phyloP scores from a whole-genome alignment of 2,329 filamentous ascomycete genomes.

The Reticulascus tulasneorum region DNA sequence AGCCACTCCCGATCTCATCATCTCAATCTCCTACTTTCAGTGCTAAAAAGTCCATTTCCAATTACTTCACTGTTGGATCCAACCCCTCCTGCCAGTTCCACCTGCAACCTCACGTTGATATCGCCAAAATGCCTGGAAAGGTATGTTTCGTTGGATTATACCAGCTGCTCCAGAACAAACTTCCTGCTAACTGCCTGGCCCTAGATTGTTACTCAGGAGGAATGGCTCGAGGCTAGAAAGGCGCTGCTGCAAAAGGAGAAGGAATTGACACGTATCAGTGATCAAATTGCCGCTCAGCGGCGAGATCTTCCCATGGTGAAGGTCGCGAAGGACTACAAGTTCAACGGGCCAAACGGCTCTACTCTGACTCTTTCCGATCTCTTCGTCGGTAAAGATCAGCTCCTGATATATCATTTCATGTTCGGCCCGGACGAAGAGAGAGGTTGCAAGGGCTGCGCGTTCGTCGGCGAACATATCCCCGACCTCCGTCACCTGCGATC shows the following conservation, averaged over 20 bases:
- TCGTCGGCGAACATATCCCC: conserved; percentile 34
- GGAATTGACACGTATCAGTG: conserved; percentile 22
- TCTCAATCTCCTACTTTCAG: too few relatives aligned
- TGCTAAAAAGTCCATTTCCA: too few relatives aligned
- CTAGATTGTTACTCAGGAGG: conserved; percentile 26
- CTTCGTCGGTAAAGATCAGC: conserved; percentile 28
- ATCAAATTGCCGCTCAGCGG: conserved; percentile 24
- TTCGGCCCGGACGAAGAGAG: conserved; percentile 28
- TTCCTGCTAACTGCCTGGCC: too few relatives aligned
- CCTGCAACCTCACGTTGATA: too few relatives aligned
- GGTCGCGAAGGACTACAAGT: conserved; percentile 29
- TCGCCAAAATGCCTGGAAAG: too few relatives aligned
- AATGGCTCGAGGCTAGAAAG: conserved; percentile 30
- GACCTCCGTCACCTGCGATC: conserved; percentile 30
- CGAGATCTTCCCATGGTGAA: conserved; percentile 36
- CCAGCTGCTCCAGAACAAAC: too few relatives aligned
- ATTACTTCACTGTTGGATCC: too few relatives aligned
- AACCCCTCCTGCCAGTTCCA: too few relatives aligned
- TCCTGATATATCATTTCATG: conserved; percentile 45
- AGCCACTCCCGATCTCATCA: too few relatives aligned
- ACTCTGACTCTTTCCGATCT: conserved; percentile 23
- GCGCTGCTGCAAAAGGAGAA: conserved; percentile 31
- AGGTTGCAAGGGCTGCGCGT: conserved; percentile 35
- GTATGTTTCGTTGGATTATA: too few relatives aligned
- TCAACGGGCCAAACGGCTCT: conserved; percentile 25